Base-by-base conservation (phyloP, 352 stramenopile genomes). In the Lagenidium giganteum region DNA sequence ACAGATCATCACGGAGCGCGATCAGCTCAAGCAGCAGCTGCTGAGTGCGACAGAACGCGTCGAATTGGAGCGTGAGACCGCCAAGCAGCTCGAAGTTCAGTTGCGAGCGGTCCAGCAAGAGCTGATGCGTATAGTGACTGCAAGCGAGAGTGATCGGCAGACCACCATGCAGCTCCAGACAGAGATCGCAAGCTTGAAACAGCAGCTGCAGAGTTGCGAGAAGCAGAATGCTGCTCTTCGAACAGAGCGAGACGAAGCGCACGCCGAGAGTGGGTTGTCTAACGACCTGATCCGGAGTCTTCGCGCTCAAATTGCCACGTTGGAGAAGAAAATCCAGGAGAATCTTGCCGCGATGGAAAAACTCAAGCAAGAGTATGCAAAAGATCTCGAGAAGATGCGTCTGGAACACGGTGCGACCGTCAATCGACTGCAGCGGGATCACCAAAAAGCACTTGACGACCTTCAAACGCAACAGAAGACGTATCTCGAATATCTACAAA, bases 121-220 rank as follows among this genome's bases (percentile, higher is more conserved):
- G 38, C 57, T 82, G 17, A 37, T 47, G 39, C 64, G 61, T 29
- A 53, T 83, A 1, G 41, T 70, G 7, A 43, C 55, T n/a, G 36
- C 43, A 0, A 64, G 39, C 11, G 63, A 79, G 1, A 58, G 55
- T 2, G 68, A 91, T 28, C 62, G 57, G 2, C 49, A 48, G 11
- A 41, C 51, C 0, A 58, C 42, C 11, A 47, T 51, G 1, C 57
- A 80, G 20, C 50, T 81, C 9, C 68, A 65, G 8, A 64, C 46
- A 13, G 70, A 87, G 17, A 41, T 87, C n/a, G 66, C 67, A 23
- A 53, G 68, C 25, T 67, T 86, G 13, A 84, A 84, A 25, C 51
- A 72, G 20, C 63, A 86, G 37, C 46, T 83, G 0, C 56, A 70
- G 24, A 60, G 32, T 3, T 47, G 70, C 3, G 66, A 84, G 20